Percentiles rank a stretch among this genome's conserved stretches.
phyloP scores from a whole-genome alignment of 2,329 filamentous ascomycete species.

The Knoxdaviesia proteae region DNA sequence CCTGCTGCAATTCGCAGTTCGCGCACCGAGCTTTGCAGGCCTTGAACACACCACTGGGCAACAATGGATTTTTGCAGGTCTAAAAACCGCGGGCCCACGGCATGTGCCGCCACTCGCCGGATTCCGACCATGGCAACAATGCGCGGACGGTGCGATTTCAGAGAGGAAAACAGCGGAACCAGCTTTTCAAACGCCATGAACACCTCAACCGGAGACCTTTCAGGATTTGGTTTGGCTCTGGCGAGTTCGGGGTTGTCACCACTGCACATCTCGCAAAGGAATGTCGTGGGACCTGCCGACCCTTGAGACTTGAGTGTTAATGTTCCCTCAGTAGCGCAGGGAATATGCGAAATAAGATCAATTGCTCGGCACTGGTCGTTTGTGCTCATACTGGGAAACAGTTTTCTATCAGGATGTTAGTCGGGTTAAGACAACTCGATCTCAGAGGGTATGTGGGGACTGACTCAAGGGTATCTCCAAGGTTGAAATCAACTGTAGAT shows the following conservation, averaged over 20 bases:
- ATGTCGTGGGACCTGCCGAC: too few relatives aligned
- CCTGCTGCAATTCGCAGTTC: constrained; percentile 69
- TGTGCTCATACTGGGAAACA: constrained; percentile 19
- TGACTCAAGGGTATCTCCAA: too few relatives aligned
- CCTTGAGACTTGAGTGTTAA: constrained; percentile 9
- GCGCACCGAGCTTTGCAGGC: constrained; percentile 62
- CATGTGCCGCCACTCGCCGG: constrained; percentile 48
- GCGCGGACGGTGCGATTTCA: constrained; percentile 36
- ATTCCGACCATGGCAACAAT: constrained; percentile 53
- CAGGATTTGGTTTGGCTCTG: too few relatives aligned
- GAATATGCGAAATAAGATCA: constrained; percentile 31
- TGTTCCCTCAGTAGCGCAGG: constrained; percentile 31
- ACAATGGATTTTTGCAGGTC: constrained; percentile 46
- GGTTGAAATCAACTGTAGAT: too few relatives aligned
- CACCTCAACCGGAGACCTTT: constrained; percentile 9
- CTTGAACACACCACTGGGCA: constrained; percentile 65
- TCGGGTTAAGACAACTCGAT: too few relatives aligned
- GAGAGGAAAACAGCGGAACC: constrained; percentile 22
- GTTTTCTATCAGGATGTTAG: too few relatives aligned
- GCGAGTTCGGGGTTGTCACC: too few relatives aligned
- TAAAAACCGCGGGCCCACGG: constrained; percentile 33
- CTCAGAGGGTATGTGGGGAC: too few relatives aligned
- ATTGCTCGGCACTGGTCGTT: constrained; percentile 29
- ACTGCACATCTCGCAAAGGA: too few relatives aligned
- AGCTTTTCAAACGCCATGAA: constrained; percentile 25